Conservation (phyloP, 306 rosid species). For the Rosa rugosa region DNA sequence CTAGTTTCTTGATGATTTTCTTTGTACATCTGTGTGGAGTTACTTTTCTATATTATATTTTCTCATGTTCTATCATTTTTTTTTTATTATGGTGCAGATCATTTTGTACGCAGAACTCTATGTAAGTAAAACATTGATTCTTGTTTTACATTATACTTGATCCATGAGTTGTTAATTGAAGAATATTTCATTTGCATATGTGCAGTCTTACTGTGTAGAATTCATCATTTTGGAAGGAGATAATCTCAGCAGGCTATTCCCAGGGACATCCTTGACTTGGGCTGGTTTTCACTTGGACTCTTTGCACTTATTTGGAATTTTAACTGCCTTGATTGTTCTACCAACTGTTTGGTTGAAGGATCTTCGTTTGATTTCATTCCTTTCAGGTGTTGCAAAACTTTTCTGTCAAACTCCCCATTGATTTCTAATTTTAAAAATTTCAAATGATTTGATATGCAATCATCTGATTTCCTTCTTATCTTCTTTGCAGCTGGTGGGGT, state of each 20-base stretch:
- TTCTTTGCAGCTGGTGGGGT: slow-evolving; percentile 76
- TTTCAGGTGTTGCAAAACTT: slow-evolving; percentile 58
- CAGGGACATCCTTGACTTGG: slow-evolving; percentile 59
- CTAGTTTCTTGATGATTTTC: background rate
- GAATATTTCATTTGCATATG: slow-evolving; percentile 11
- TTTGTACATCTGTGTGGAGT: background rate
- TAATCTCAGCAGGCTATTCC: slow-evolving; percentile 69
- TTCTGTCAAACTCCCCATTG: slow-evolving; percentile 3
- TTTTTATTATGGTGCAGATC: slow-evolving; percentile 56
- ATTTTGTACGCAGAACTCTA: slow-evolving; percentile 66
- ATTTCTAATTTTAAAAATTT: background rate
- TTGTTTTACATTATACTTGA: slow-evolving; percentile 1
- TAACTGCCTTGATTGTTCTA: slow-evolving; percentile 66
- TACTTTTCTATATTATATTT: background rate
- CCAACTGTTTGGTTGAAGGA: slow-evolving; percentile 81
- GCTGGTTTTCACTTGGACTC: slow-evolving; percentile 52
- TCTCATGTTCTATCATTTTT: background rate
- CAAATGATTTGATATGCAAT: background rate
- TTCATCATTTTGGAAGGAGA: slow-evolving; percentile 85
- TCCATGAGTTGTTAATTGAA: slow-evolving; percentile 5
- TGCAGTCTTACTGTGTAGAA: slow-evolving; percentile 78
- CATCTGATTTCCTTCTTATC: slow-evolving; percentile 14
- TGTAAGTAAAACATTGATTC: slow-evolving; percentile 50
- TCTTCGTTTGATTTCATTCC: slow-evolving; percentile 69
- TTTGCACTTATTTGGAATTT: slow-evolving; percentile 61